Base-by-base conservation (phyloP, 169 alveolate genomes). In the Neospora caninum region DNA sequence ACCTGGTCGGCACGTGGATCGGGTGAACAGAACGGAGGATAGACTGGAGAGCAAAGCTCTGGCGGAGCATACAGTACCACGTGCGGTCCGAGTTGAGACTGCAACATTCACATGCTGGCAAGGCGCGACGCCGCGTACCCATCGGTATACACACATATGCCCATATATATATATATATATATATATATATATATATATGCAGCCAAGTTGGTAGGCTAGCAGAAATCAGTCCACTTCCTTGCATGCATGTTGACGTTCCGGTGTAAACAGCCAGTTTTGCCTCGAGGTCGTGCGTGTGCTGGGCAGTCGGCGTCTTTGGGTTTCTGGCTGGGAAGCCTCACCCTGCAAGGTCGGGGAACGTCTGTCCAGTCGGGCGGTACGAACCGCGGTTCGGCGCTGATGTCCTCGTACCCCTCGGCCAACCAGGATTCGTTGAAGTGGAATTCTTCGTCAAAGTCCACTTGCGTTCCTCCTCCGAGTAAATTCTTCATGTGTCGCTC, bases 301-400 rank as follows among this genome's bases (percentile, higher is more conserved):
- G n/a, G n/a, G n/a, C n/a, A n/a, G n/a, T n/a, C n/a, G n/a, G n/a
- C n/a, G n/a, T n/a, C n/a, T n/a, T n/a, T n/a, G n/a, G n/a, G n/a
- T n/a, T n/a, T n/a, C n/a, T n/a, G n/a, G n/a, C n/a, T n/a, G n/a
- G n/a, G n/a, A n/a, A n/a, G n/a, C 27, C 84, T 2, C 25, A 73
- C 84, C 49, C 20, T 31, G 84, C 43, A 73, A 36, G 84, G 84
- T 13, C 84, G 84, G 25, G 84, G 84, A 13, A 73, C 43, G 84
- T 73, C 84, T 9, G 18, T 16, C 84, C 84, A 73, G 39, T 31
- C 39, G 1, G 39, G 45, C 1, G 84, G 42, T 6, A 73, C 43
- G 84, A 73, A 73, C 4, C 84, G 84, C 84, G 84, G 84, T 43
- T 73, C 84, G 25, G 84, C 84, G 42, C 84, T 73, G 84, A 73